These are phyloP conservation scores for Neovahlkampfia damariscottae DNA, from an alignment of 78 protist genomes.

Conservation along the genomic window DNA sequence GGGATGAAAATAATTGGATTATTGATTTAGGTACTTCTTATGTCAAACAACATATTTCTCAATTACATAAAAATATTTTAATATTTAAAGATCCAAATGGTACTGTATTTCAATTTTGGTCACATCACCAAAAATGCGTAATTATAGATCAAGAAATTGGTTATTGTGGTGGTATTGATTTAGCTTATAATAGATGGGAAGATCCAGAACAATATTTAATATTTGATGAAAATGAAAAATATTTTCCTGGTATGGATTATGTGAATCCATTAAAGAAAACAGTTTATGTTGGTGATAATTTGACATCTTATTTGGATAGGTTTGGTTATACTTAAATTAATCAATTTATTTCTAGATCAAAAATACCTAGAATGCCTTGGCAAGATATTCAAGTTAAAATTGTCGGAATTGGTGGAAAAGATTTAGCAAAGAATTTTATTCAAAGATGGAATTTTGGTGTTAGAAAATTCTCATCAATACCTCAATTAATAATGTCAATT, in stretches of 20 bases:
- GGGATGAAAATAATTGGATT: conserved; percentile 1
- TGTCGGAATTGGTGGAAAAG: conserved; percentile 57
- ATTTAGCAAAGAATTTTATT: conserved; percentile 60
- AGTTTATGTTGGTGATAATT: background rate
- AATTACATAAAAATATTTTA: too few relatives aligned
- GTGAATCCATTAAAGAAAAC: too few relatives aligned
- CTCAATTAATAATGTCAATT: too few relatives aligned
- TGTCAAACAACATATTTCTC: too few relatives aligned
- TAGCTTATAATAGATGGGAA: conserved; percentile 56
- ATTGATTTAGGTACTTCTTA: background rate
- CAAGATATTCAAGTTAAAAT: conserved; percentile 60
- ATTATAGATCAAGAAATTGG: conserved; percentile 43
- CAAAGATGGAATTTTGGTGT: conserved; percentile 41
- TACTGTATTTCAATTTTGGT: too few relatives aligned
- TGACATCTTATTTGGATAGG: background rate
- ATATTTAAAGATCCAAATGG: too few relatives aligned
- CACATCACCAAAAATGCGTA: conserved; percentile 63
- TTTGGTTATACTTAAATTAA: too few relatives aligned
- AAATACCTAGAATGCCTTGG: conserved; percentile 75
- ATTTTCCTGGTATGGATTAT: conserved; percentile 6
- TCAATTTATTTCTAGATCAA: conserved; percentile 18
- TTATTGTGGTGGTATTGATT: conserved; percentile 61
- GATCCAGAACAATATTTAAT: background rate
- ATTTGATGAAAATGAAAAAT: background rate
- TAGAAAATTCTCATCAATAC: too few relatives aligned